Conservation (phyloP, 768 basidiomycete species). For the Trametes meyenii region DNA sequence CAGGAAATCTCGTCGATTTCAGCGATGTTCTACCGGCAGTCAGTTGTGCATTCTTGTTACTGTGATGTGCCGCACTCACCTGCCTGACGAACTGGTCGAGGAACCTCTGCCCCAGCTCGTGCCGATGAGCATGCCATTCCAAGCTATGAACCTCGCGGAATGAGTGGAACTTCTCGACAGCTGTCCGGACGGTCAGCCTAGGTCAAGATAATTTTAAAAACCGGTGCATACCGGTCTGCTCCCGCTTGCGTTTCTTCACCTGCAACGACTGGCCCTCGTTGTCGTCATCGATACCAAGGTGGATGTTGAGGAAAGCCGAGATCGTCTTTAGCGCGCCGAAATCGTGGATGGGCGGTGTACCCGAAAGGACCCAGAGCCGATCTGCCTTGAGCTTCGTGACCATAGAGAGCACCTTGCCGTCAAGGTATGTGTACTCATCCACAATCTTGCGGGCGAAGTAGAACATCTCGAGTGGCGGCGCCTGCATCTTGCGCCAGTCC, state of each 20-base stretch:
- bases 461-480: slow-evolving; percentile 91
- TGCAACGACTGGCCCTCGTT: slow-evolving; percentile 68
- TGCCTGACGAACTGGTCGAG: slow-evolving; percentile 83
- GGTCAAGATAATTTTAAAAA: background rate
- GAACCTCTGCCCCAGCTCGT: slow-evolving; percentile 80
- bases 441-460: slow-evolving; percentile 87
- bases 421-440: slow-evolving; percentile 94
- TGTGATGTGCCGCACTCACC: slow-evolving; percentile 43
- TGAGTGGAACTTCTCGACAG: slow-evolving; percentile 92
- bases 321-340: slow-evolving; percentile 92
- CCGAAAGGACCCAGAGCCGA: slow-evolving; percentile 94
- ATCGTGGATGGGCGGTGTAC: slow-evolving; percentile 91
- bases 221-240: slow-evolving; percentile 70
- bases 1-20: slow-evolving; percentile 96
- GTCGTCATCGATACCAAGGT: slow-evolving; percentile 90
- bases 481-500: slow-evolving; percentile 79
- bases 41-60: background rate
- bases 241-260: slow-evolving; percentile 78
- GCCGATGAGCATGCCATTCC: slow-evolving; percentile 91
- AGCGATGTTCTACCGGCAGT: slow-evolving; percentile 41
- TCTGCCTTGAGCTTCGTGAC: slow-evolving; percentile 77
- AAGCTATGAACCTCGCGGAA: slow-evolving; percentile 92
- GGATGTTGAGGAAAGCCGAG: slow-evolving; percentile 84
- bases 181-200: slow-evolving; percentile 40
- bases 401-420: slow-evolving; percentile 76